These are phyloP conservation scores for Nakazawaea ambrosiae DNA, from an alignment of 805 yeast species.

Conservation along the genomic window DNA sequence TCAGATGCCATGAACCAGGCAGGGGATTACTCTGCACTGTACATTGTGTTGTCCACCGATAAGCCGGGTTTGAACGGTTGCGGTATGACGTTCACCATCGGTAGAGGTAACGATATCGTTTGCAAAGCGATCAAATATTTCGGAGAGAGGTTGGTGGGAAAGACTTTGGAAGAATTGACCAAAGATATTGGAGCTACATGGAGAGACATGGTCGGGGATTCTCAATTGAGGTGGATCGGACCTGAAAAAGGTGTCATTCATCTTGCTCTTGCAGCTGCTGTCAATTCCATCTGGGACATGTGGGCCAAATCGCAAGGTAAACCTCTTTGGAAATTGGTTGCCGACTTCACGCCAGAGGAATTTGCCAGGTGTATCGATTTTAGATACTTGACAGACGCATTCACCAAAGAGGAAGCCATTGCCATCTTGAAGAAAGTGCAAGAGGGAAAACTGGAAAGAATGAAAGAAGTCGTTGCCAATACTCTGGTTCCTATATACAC, in stretches of 20 bases:
- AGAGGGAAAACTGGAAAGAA: slow-evolving; percentile 24
- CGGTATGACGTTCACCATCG: slow-evolving; percentile 37
- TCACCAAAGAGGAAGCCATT: slow-evolving; percentile 35
- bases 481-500: slow-evolving; percentile 36
- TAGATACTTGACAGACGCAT: slow-evolving; percentile 33
- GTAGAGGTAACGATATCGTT: slow-evolving; percentile 30
- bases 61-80: slow-evolving; percentile 24
- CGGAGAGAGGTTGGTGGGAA: slow-evolving; percentile 29
- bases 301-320: slow-evolving; percentile 31
- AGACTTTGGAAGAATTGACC: slow-evolving; percentile 24
- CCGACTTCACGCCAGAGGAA: slow-evolving; percentile 35
- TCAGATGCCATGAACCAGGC: slow-evolving; percentile 36
- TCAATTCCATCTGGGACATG: slow-evolving; percentile 36
- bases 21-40: slow-evolving; percentile 36
- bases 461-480: slow-evolving; percentile 24
- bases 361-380: slow-evolving; percentile 32
- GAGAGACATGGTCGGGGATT: slow-evolving; percentile 31
- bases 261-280: slow-evolving; percentile 32
- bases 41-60: slow-evolving; percentile 25
- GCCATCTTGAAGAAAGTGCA: slow-evolving; percentile 23
- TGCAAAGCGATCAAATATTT: slow-evolving; percentile 27
- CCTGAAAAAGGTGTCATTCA: slow-evolving; percentile 38
- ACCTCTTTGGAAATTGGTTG: slow-evolving; percentile 35
- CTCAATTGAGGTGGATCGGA: slow-evolving; percentile 36
- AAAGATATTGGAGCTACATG: slow-evolving; percentile 33